Evolutionary conservation across 1,284 basidiomycete genomes (phyloP).

Genomic region (Sporisorium reilianum): DNA sequence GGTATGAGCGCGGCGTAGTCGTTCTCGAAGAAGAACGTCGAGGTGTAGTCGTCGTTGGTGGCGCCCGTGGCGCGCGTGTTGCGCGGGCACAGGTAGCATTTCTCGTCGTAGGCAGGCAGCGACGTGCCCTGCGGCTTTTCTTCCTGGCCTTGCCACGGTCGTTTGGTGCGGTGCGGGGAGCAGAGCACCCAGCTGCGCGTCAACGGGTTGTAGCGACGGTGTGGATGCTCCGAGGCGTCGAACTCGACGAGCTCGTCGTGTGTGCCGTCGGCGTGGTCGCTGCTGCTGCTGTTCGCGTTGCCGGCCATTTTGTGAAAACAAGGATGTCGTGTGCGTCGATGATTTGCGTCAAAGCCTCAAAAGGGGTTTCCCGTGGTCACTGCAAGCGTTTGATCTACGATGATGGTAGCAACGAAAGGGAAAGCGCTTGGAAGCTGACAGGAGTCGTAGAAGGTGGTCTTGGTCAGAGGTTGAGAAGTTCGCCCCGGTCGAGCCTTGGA

Average conservation of each 20-base stretch:
- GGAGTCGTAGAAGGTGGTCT: background rate
- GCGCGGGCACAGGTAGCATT: constrained; percentile 91
- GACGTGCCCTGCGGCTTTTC: constrained; percentile 45
- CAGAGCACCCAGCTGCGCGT: constrained; percentile 64
- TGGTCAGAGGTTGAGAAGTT: background rate
- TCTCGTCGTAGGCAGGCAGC: constrained; percentile 78
- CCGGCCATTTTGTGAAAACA: constrained; percentile 16
- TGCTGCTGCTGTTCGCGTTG: constrained; percentile 7
- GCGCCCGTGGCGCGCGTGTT: constrained; percentile 83
- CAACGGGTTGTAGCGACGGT: constrained; percentile 66
- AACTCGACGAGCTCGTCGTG: constrained; percentile 39
- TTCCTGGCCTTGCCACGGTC: constrained; percentile 69
- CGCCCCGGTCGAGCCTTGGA: background rate
- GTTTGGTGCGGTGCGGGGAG: constrained; percentile 66
- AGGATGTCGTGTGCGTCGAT: constrained; percentile 17
- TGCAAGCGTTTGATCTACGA: no score
- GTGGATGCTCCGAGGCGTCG: constrained; percentile 64
- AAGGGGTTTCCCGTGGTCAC: no score
- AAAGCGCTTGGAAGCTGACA: background rate
- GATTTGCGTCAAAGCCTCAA: no score
- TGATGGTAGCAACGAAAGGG: background rate
- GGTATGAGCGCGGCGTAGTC: constrained; percentile 87
- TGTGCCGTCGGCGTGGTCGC: constrained; percentile 6
- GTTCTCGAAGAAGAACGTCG: constrained; percentile 82
- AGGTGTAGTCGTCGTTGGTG: constrained; percentile 78